These are phyloP conservation scores for Teratosphaeriaceae sp. DNA, from an alignment of 2,329 filamentous ascomycete genomes.

Conservation along the genomic window DNA sequence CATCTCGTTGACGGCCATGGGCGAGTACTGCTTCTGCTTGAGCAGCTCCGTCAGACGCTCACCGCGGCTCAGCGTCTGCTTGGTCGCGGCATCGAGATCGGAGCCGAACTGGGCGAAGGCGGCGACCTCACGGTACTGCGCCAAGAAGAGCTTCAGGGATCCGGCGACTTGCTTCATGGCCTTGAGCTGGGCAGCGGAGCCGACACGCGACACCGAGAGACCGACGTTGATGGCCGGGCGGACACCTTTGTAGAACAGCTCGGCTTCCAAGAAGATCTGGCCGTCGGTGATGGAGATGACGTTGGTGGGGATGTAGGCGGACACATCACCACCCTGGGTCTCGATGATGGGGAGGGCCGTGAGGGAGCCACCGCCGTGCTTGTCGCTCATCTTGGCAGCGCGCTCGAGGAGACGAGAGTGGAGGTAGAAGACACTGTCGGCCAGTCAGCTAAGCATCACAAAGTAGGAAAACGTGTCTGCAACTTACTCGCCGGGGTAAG, in stretches of 20 bases:
- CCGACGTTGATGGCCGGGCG: slow-evolving; percentile 99
- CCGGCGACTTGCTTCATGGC: slow-evolving; percentile 99
- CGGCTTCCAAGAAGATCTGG: slow-evolving; percentile 98
- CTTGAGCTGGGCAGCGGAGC: slow-evolving; percentile 98
- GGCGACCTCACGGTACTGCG: slow-evolving; percentile 99
- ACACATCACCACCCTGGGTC: slow-evolving; percentile 99
- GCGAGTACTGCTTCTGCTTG: slow-evolving; percentile 99
- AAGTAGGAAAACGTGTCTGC: too few relatives aligned
- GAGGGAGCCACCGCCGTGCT: slow-evolving; percentile 82
- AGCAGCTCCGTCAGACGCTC: slow-evolving; percentile 97
- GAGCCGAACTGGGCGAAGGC: slow-evolving; percentile 99
- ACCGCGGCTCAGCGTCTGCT: slow-evolving; percentile 97
- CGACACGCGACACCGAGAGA: slow-evolving; percentile 99
- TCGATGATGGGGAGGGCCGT: slow-evolving; percentile 97
- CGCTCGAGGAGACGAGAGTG: slow-evolving; percentile 99
- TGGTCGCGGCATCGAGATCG: slow-evolving; percentile 96
- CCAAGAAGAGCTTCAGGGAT: slow-evolving; percentile 99
- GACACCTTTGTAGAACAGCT: slow-evolving; percentile 99
- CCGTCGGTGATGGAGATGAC: slow-evolving; percentile 99
- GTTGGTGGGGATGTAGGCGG: slow-evolving; percentile 99
- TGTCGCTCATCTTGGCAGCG: slow-evolving; percentile 98
- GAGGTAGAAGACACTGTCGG: slow-evolving; percentile 80
- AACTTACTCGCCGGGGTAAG: slow-evolving; percentile 83
- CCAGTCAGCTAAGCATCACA: slow-evolving; percentile 18
- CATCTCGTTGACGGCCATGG: slow-evolving; percentile 99